Base-by-base conservation (phyloP, 441 rosid genomes). In the Mallotus repandus region DNA sequence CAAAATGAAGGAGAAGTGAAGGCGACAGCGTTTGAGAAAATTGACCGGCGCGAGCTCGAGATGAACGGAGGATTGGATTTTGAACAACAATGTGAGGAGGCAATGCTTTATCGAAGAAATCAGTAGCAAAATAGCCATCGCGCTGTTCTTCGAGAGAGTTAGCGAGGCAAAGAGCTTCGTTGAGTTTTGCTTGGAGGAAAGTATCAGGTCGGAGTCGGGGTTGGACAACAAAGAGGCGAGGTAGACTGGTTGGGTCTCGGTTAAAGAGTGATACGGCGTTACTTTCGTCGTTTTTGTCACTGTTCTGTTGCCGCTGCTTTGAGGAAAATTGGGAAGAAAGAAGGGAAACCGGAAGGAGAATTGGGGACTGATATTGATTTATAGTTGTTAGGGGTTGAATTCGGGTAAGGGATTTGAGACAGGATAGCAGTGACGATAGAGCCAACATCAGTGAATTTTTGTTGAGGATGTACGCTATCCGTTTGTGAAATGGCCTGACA, bases 111-210 rank as follows among this genome's bases (percentile, higher is more conserved):
- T 88, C 89, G 70, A 82, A 88, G 78, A 88, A 88, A 77, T 92
- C 97, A 61, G 86, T 76, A 29, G 75, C 77, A 58, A 90, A 94
- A 82, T 76, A 83, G 3, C 97, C 98, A 72, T 88, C 90, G 22
- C 99, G 87, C 81, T 91, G 99, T 64, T 95, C 99, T 76, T 95
- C 98, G 19, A 95, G 91, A 13, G 99, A 92, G 62, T 92, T 89
- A 58, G 97, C 99, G 41, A 92, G 93, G 73, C 89, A 88, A 49
- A 92, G 92, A 69, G 99, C 97, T 71, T 92, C 98, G 77, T 84
- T 81, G 53, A 92, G 98, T 89, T 89, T 91, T 19, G 93, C 90
- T 77, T 88, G 91, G 25, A 89, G 83, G 75, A 87, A 75, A 59
- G 81, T 38, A 54, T 84, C 86, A 38, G 96, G 91, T 3, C 87